Percentiles rank a stretch among this genome's conserved stretches.
These are phyloP conservation scores for Boechera divaricarpa DNA, from an alignment of 345 rosid genomes.

Conservation along the genomic window DNA sequence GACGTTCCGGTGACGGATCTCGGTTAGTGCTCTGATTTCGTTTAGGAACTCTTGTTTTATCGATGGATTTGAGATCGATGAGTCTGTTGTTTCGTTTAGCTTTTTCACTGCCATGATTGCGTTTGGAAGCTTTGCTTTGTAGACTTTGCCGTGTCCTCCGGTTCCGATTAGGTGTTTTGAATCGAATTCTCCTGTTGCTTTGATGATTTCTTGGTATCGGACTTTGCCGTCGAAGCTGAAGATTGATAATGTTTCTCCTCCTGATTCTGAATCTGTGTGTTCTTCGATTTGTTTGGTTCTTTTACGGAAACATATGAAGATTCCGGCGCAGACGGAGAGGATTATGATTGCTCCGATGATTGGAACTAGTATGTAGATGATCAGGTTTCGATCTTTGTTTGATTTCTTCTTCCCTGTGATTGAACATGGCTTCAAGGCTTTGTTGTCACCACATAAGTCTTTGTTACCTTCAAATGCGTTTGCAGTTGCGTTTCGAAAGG, in stretches of 20 bases:
- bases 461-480: slow-evolving; percentile 47
- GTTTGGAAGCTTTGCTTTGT: slow-evolving; percentile 43
- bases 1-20: slow-evolving; percentile 53
- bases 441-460: slow-evolving; percentile 47
- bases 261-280: slow-evolving; percentile 27
- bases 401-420: slow-evolving; percentile 22
- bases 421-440: slow-evolving; percentile 44
- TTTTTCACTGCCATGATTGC: slow-evolving; percentile 46
- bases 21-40: slow-evolving; percentile 51
- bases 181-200: slow-evolving; percentile 51
- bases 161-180: slow-evolving; percentile 47
- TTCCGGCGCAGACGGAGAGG: slow-evolving; percentile 36
- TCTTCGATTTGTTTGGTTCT: slow-evolving; percentile 30
- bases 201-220: slow-evolving; percentile 47
- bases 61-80: slow-evolving; percentile 37
- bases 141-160: slow-evolving; percentile 52
- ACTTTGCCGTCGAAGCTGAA: slow-evolving; percentile 49
- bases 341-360: slow-evolving; percentile 39
- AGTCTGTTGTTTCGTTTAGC: slow-evolving; percentile 44
- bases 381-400: slow-evolving; percentile 28
- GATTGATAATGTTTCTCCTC: slow-evolving; percentile 39
- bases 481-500: slow-evolving; percentile 39
- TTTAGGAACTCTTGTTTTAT: slow-evolving; percentile 44
- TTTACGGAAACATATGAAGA: slow-evolving; percentile 40
- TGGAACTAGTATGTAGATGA: slow-evolving; percentile 41